Evolutionary conservation across 176 grass and related monocot genomes (phyloP), one percentile per base, ranked within the genome.

Genomic region (Puya raimondii): DNA sequence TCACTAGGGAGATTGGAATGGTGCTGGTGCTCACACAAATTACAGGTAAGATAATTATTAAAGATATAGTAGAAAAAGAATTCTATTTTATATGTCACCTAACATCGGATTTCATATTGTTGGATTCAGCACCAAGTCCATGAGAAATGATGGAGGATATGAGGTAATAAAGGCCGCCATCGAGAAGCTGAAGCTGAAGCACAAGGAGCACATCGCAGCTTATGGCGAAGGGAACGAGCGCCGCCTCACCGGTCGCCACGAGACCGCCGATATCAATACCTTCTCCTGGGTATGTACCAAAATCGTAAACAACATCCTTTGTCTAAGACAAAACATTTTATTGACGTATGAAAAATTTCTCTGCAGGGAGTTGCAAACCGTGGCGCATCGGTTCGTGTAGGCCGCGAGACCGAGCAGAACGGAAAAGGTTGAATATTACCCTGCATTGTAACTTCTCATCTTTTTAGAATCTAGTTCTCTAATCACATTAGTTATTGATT

Each of bases 201-300:
- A 99, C 80, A 76, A 65, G 64, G 90, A 94, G 78, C 95, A 99
- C 78, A 99, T 99, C 51, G 63, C 95, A 13, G 90, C 95, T 58
- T 99, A 99, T 2, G 95, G 95, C 2, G 87, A 94, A 76, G 95
- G 95, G 51, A 99, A 99, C 12, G 90, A 94, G 67, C 95, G 95
- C 75, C 90, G 95, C 1, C 95, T 99, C 47, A 99, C 95, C 1
- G 95, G 95, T 47, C 84, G 16, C 70, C 95, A 99, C 64, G 95
- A 99, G 78, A 99, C 95, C 0, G 95, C 95, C 12, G 90, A 99
- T 71, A 99, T 99, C 70, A 72, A 99, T 85, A 91, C 90, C 29
- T 99, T 99, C 75, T 79, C 74, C 77, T 99, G 95, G 95, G 95
- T 99, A 86, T 9, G 81, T 33, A 42, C 12, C 33, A 42, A 42